A percentile compares a stretch with the other conserved stretches of the same genome.
Conservation (phyloP, 129 eudicot species). For the Tanacetum coccineum region DNA sequence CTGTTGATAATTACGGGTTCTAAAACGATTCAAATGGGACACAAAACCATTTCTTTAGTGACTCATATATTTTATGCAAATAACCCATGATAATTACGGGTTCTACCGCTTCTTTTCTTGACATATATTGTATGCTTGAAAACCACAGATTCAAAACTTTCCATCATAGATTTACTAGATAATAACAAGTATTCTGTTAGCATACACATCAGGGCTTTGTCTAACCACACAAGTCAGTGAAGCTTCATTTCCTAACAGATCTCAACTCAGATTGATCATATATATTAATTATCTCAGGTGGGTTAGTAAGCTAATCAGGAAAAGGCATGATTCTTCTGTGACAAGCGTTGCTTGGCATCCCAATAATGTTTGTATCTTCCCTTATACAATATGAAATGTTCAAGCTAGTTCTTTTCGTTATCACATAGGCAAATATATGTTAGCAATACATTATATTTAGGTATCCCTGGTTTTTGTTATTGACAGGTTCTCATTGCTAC, state of each 20-base stretch:
- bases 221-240: slow-evolving; percentile 14
- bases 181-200: slow-evolving; percentile 16
- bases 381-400: slow-evolving; percentile 9
- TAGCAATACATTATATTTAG: slow-evolving; percentile 3
- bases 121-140: slow-evolving; percentile 11
- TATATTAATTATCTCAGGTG: slow-evolving; percentile 59
- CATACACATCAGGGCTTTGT: slow-evolving; percentile 8
- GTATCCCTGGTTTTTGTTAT: neutral
- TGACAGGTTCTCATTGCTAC: slow-evolving; percentile 82
- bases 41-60: too few species aligned
- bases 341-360: slow-evolving; percentile 99
- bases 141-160: slow-evolving; percentile 1
- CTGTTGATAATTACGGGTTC: too few species aligned
- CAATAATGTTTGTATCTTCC: slow-evolving; percentile 58
- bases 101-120: slow-evolving; percentile 9
- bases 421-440: neutral
- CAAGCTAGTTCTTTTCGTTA: slow-evolving; percentile 10
- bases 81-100: neutral
- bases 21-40: too few species aligned
- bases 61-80: too few species aligned
- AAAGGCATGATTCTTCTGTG: slow-evolving; percentile 92
- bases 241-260: slow-evolving; percentile 16
- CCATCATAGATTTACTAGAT: slow-evolving; percentile 15
- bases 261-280: slow-evolving; percentile 8
- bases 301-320: slow-evolving; percentile 98